A percentile compares a stretch with the other conserved stretches of the same genome.
phyloP scores from a whole-genome alignment of 768 basidiomycete species.

The Boletus reticulatus region DNA sequence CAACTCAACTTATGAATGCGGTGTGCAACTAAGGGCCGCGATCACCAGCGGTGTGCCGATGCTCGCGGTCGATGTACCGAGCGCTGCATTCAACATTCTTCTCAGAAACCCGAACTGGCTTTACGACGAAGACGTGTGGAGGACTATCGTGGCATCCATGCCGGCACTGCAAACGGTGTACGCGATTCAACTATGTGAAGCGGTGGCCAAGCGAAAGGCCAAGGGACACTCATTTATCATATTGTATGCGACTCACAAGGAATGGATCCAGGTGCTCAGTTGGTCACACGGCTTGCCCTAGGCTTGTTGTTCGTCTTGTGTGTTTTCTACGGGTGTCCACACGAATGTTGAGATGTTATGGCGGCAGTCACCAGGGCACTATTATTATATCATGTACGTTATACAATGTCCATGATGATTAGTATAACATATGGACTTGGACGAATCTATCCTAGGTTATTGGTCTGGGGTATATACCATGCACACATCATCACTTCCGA shows the following conservation, averaged over 20 bases:
- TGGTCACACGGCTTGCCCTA: conserved; percentile 24
- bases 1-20: conserved; percentile 59
- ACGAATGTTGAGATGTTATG: no score
- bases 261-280: conserved; percentile 60
- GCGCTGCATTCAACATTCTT: conserved; percentile 61
- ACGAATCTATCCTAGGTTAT: no score
- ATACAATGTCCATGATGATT: no score
- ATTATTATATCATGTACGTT: no score
- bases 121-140: conserved; percentile 75
- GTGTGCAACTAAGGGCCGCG: conserved; percentile 54
- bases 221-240: conserved; percentile 65
- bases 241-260: conserved; percentile 67
- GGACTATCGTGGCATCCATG: conserved; percentile 51
- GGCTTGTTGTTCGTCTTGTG: conserved; percentile 12
- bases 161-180: conserved; percentile 59
- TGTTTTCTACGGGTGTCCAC: conserved; percentile 12
- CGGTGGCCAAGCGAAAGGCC: conserved; percentile 54
- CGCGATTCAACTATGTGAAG: conserved; percentile 68
- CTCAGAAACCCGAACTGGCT: conserved; percentile 60
- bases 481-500: no score
- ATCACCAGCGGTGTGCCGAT: conserved; percentile 61
- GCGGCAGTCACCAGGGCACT: conserved; percentile 26
- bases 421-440: no score
- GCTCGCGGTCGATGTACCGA: conserved; percentile 69
- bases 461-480: no score